A percentile compares a stretch with the other conserved stretches of the same genome.
Conservation (phyloP, 495 filamentous ascomycete species). For the Aspergillus taichungensis region DNA sequence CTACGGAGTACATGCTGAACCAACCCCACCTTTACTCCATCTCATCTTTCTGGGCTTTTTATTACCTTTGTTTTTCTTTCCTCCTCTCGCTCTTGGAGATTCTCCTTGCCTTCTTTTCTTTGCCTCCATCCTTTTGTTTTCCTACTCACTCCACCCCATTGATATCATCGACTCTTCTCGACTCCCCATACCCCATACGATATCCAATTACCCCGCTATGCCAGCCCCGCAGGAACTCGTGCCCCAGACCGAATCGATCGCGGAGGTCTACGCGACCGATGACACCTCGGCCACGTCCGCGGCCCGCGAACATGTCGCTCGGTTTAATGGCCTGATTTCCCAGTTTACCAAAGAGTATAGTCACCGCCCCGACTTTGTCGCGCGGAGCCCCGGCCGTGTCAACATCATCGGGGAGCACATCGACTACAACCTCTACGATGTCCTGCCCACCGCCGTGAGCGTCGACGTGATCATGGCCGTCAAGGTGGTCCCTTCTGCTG, state of each 20-base stretch:
- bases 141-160: background rate
- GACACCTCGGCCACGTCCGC: conserved; percentile 29
- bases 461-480: conserved; percentile 88
- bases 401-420: conserved; percentile 99
- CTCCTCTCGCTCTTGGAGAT: background rate
- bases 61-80: background rate
- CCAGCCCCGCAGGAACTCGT: conserved; percentile 38
- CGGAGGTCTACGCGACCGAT: conserved; percentile 42
- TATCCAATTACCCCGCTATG: conserved; percentile 26
- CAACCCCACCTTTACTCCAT: too few relatives aligned
- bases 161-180: background rate
- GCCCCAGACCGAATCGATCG: conserved; percentile 41
- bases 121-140: background rate
- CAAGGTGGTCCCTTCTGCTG: conserved; percentile 41
- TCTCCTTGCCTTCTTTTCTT: background rate
- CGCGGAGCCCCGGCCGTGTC: conserved; percentile 85
- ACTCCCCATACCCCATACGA: background rate
- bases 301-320: conserved; percentile 31
- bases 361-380: conserved; percentile 66
- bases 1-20: too few relatives aligned
- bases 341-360: conserved; percentile 69
- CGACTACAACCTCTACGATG: conserved; percentile 94
- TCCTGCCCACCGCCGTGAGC: conserved; percentile 89
- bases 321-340: conserved; percentile 65
- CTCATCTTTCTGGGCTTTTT: background rate